Evolutionary conservation across 176 grass and related monocot species (phyloP).

Genomic region (Aegilops umbellulata): DNA sequence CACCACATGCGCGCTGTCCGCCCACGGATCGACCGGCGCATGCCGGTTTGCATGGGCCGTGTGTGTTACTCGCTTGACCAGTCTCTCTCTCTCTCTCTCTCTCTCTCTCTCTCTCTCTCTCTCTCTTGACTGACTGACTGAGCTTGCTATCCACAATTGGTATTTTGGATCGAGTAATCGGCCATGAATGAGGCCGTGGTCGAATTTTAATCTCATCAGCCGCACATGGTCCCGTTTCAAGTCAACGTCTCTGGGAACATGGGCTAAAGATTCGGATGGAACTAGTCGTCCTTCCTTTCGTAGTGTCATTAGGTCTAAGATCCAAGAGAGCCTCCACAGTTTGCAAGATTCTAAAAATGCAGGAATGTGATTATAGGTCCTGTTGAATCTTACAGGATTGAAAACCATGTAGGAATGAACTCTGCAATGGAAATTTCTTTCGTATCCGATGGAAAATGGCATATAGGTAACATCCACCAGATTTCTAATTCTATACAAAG

Average conservation of each 20-base stretch:
- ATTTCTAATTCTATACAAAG: background rate
- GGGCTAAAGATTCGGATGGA: background rate
- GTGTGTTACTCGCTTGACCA: constrained; percentile 27
- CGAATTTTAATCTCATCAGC: background rate
- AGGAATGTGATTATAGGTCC: background rate
- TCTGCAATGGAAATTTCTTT: background rate
- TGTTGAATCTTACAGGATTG: background rate
- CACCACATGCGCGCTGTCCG: constrained; percentile 54
- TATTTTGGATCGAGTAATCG: constrained; percentile 9
- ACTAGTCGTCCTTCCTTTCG: background rate
- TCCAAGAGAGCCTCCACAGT: background rate
- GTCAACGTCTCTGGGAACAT: constrained; percentile 13
- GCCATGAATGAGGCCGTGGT: background rate
- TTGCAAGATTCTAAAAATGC: background rate
- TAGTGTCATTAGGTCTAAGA: background rate
- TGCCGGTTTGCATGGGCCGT: constrained; percentile 15
- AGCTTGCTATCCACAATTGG: background rate
- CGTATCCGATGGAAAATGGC: background rate
- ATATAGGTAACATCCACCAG: background rate
- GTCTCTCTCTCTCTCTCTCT: background rate
- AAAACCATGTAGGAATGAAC: background rate
- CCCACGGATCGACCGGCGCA: constrained; percentile 35
- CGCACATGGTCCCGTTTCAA: background rate
- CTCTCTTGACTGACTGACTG: constrained; percentile 36
- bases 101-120: background rate